Evolutionary conservation across 2,329 filamentous ascomycete species (phyloP).

Genomic region (Fusarium sp.): DNA sequence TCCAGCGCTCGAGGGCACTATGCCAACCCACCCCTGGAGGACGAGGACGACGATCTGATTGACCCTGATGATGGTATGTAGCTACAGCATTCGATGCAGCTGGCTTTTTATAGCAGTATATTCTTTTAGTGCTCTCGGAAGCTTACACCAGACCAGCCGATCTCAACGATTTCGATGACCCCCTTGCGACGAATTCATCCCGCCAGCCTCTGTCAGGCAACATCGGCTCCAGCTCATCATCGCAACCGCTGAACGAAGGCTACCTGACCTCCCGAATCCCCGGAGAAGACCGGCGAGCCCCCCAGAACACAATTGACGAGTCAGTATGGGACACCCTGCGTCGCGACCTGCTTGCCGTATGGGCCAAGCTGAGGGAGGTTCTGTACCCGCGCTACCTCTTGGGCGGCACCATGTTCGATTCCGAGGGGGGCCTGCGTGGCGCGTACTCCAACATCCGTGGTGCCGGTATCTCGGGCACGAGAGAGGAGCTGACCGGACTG

Average conservation of each 20-base stretch:
- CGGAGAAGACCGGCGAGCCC: slow-evolving; percentile 90
- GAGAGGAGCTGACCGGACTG: slow-evolving; percentile 70
- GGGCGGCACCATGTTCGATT: slow-evolving; percentile 72
- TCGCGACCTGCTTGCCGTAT: slow-evolving; percentile 90
- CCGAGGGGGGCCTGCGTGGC: slow-evolving; percentile 64
- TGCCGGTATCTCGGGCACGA: slow-evolving; percentile 67
- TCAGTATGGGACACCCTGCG: slow-evolving; percentile 97
- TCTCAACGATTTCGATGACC: slow-evolving; percentile 93
- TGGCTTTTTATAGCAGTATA: not conserved
- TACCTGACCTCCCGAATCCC: slow-evolving; percentile 91
- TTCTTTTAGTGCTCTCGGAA: not conserved
- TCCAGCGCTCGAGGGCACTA: slow-evolving; percentile 65
- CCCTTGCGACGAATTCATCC: slow-evolving; percentile 74
- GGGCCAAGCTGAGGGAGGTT: slow-evolving; percentile 98
- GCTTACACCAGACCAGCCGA: slow-evolving; percentile 67
- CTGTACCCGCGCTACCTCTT: slow-evolving; percentile 96
- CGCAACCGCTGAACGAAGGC: slow-evolving; percentile 72
- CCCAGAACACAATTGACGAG: slow-evolving; percentile 95
- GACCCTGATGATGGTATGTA: slow-evolving; percentile 79
- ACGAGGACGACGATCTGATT: slow-evolving; percentile 77
- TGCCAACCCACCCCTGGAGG: slow-evolving; percentile 68
- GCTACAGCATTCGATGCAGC: not conserved
- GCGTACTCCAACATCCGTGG: slow-evolving; percentile 71
- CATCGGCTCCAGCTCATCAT: slow-evolving; percentile 73
- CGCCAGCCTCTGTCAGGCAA: slow-evolving; percentile 86